A percentile compares a stretch with the other conserved stretches of the same genome.
These are phyloP conservation scores for Gracilaria gracilis DNA, from an alignment of 23 red algal genomes.

Conservation along the genomic window DNA sequence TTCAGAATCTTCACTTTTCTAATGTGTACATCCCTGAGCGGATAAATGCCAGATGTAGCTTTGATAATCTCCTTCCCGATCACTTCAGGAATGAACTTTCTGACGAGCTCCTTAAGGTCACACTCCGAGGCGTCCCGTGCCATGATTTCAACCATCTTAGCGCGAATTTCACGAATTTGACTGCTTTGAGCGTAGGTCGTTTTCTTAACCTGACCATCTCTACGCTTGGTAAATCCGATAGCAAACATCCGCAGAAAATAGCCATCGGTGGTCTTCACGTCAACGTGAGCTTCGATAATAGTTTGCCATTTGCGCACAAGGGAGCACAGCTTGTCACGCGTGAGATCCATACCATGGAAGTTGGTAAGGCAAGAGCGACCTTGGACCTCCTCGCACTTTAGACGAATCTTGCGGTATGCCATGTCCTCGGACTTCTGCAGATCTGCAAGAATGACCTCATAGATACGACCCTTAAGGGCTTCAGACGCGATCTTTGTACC, in stretches of 20 bases:
- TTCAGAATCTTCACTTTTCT: conserved; percentile 97
- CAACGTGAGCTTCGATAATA: conserved; percentile 95
- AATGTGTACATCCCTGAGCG: conserved; percentile 93
- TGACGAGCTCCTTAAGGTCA: conserved; percentile 93
- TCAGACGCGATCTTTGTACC: conserved; percentile 97
- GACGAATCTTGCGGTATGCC: conserved; percentile 94
- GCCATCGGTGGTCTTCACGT: conserved; percentile 98
- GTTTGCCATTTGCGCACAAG: conserved; percentile 98
- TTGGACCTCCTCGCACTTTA: conserved; percentile 97
- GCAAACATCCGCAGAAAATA: conserved; percentile 94
- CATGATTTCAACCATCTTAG: conserved; percentile 99
- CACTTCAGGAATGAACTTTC: conserved; percentile 95
- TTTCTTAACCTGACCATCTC: conserved; percentile 78
- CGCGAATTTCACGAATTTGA: conserved; percentile 93
- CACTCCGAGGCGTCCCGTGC: conserved; percentile 77
- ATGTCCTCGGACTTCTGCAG: conserved; percentile 92
- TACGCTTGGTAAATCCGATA: conserved; percentile 96
- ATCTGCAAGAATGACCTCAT: conserved; percentile 93
- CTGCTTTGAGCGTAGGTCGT: conserved; percentile 94
- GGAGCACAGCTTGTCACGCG: conserved; percentile 91
- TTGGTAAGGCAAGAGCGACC: conserved; percentile 92
- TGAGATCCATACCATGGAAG: conserved; percentile 96
- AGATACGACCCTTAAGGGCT: conserved; percentile 92
- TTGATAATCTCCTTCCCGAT: conserved; percentile 99
- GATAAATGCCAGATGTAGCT: conserved; percentile 87